Percentiles rank a stretch among this genome's conserved stretches.
Evolutionary conservation across 192 early-diverging fungal species (phyloP).

Genomic region (Allomyces macrogynus): DNA sequence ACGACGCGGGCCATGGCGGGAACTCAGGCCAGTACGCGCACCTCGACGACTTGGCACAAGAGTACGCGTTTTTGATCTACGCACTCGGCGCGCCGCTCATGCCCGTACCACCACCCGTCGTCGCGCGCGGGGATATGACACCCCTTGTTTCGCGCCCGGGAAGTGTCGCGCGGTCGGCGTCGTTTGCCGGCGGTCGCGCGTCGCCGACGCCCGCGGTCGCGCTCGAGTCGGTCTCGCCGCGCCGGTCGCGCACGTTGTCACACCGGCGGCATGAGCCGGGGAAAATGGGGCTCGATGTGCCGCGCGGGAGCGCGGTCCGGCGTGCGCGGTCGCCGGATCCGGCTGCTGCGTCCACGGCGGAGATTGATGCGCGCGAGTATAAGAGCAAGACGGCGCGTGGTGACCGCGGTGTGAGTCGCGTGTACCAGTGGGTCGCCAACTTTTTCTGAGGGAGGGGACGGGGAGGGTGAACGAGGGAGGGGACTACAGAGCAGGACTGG

Average conservation of each 20-base stretch:
- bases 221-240: neutral
- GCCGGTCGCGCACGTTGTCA: neutral
- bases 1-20: constrained; percentile 14
- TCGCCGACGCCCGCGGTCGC: too few relatives aligned
- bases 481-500: too few relatives aligned
- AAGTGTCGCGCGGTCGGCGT: neutral
- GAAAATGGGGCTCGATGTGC: neutral
- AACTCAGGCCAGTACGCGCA: constrained; percentile 13
- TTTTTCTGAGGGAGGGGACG: neutral
- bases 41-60: constrained; percentile 12
- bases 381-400: neutral
- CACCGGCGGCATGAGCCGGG: neutral
- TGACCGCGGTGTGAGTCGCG: neutral
- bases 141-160: too few relatives aligned
- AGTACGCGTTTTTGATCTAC: constrained; percentile 11
- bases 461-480: too few relatives aligned
- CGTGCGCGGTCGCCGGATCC: neutral
- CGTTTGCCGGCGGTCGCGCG: neutral
- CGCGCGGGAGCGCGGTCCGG: neutral
- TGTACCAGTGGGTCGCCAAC: neutral
- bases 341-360: neutral
- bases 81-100: neutral
- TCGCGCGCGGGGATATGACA: neutral
- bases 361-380: neutral
- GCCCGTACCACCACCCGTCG: neutral